Evolutionary conservation across 345 rosid species (phyloP), one percentile per base, ranked within the genome.

Genomic region (Corchorus capsularis): DNA sequence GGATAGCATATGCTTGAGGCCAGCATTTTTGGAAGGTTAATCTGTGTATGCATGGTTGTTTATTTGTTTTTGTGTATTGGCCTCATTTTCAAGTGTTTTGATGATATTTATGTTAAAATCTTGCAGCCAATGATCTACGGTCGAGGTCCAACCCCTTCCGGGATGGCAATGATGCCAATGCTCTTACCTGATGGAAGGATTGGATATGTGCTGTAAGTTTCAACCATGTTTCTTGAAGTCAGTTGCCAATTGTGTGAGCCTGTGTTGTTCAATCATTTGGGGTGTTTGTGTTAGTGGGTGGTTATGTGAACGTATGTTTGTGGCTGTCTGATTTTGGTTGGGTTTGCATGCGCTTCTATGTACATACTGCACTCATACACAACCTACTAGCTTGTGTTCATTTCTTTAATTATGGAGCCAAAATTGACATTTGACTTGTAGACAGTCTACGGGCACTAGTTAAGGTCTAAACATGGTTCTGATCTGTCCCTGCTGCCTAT

Each of bases 101-200:
- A 56, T 75, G 63, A 79, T 53, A 41, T 75, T 54, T 55, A 37
- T 76, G 43, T 63, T 45, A 32, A 35, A 62, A 59, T 77, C 52
- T 72, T 82, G 91, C 93, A 95, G 99, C 94, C 98, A 19, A 19
- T 92, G 86, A 83, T 90, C 83, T 91, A 93, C 69, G 98, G 96
- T 35, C 86, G 92, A 81, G 98, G 93, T 72, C 86, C 90, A 13
- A 77, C 86, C 71, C 91, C 93, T 55, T 84, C 93, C 75, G 97
- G 96, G 63, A 93, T 96, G 98, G 87, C 98, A 52, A 96, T 96
- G 99, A 83, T 90, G 94, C 98, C 97, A 34, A 93, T 96, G 91
- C 89, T 96, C 87, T 81, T 96, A 70, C 99, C 98, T 32, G 97
- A 96, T 79, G 99, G 98, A 81, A 89, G 98, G 82, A 86, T 96